Percentiles rank a stretch among this genome's conserved stretches.
These are phyloP conservation scores for Adansonia gregorii DNA, from an alignment of 441 rosid genomes.

Conservation along the genomic window DNA sequence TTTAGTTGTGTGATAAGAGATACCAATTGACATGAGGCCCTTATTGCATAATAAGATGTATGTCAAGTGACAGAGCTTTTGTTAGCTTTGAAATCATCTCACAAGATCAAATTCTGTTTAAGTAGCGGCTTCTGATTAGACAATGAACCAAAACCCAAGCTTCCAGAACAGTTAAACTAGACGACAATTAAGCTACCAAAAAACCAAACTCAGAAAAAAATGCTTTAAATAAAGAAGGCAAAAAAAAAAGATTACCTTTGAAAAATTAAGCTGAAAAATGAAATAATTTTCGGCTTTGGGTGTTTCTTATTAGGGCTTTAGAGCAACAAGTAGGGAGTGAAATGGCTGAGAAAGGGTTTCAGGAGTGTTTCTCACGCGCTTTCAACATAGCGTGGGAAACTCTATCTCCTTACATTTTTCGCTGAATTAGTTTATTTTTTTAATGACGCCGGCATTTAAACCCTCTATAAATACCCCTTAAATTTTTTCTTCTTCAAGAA, in stretches of 20 bases:
- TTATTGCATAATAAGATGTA: not conserved
- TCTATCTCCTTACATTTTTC: not conserved
- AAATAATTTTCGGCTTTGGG: not conserved
- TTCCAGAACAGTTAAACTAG: not conserved
- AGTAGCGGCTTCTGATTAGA: not conserved
- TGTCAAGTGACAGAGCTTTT: not conserved
- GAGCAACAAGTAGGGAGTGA: not conserved
- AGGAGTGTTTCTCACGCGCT: constrained; percentile 17
- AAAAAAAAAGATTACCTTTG: constrained; percentile 14
- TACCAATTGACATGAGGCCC: not conserved
- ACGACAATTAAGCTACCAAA: not conserved
- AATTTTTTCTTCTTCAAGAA: not conserved
- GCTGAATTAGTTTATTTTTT: not conserved
- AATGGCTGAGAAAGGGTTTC: constrained; percentile 6
- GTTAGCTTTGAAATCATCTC: not conserved
- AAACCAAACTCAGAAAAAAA: not conserved
- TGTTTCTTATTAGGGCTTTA: constrained; percentile 21
- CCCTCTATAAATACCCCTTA: not conserved
- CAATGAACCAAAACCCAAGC: constrained; percentile 1
- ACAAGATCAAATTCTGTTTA: not conserved
- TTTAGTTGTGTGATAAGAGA: not conserved
- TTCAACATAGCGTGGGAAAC: not conserved
- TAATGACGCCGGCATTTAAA: constrained; percentile 3
- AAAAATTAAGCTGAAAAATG: not conserved
- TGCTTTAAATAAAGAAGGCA: not conserved